Evolutionary conservation across 495 filamentous ascomycete genomes (phyloP), one percentile per base, ranked within the genome.

Genomic region (Ramalina intermedia): DNA sequence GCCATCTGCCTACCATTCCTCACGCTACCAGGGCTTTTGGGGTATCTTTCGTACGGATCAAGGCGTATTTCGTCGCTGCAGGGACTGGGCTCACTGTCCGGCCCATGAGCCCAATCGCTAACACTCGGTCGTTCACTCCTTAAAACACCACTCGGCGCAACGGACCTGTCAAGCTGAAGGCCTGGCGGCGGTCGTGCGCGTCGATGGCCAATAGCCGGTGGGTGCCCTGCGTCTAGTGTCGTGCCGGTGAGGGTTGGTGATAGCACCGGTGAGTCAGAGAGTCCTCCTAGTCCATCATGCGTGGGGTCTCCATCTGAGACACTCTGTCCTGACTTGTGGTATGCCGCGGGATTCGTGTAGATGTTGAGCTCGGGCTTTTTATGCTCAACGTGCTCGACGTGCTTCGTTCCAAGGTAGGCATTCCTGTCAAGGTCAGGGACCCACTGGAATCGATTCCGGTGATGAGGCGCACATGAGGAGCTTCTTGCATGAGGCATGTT

Each of bases 61-160:
- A 59, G 52, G 16, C 43, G 38, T 6, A 56, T 47, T 40, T 59
- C 57, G 9, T 57, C 54, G 29, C 50, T 57, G 16, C 39, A 49
- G 3, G 57, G 57, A 29, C 54, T 59, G 6, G 41, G 24, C n/a
- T 56, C 57, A 42, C 50, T 57, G 26, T 59, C 57, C 20, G 54
- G 53, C 26, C 57, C 57, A 20, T 56, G 51, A n/a, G 54, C 57
- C 57, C 57, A 59, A 37, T 59, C 57, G 24, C 54, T 57, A 11
- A 59, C 57, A 37, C 57, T 59, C 4, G 57, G 57, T 36, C 57
- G 50, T 4, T 43, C 53, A 38, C 54, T 57, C 41, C 57, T 50
- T 24, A 59, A 14, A 18, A 59, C 27, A 16, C 57, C 57, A 26
- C 48, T 56, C 6, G 54, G 46, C 50, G 52, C 37, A 16, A 54